Evolutionary conservation across 169 alveolate genomes (phyloP).

Genomic region (Haemoproteus tartakovskyi): DNA sequence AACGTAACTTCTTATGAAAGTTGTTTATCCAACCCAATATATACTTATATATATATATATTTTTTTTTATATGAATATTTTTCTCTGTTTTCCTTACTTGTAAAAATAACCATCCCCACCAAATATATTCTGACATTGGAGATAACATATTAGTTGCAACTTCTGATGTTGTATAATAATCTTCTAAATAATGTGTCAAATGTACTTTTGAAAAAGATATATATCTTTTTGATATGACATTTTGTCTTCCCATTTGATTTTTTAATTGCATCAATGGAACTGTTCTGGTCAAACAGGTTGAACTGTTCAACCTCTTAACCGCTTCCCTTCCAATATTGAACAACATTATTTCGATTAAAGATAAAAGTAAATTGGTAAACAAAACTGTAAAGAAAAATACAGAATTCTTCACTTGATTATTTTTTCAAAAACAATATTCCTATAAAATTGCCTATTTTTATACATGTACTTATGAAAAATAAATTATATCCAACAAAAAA

Average conservation of each 20-base stretch:
- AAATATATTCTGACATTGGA: constrained; percentile 72
- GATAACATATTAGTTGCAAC: constrained; percentile 73
- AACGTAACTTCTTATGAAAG: too few relatives aligned
- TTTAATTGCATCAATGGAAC: too few relatives aligned
- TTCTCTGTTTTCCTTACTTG: constrained; percentile 10
- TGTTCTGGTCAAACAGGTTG: not conserved
- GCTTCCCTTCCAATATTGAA: constrained; percentile 8
- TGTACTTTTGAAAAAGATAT: constrained; percentile 28
- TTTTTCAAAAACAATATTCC: too few relatives aligned
- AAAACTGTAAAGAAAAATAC: too few relatives aligned
- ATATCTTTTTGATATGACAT: constrained; percentile 1
- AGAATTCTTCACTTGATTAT: too few relatives aligned
- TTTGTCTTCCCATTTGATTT: constrained; percentile 4
- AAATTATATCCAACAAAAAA: too few relatives aligned
- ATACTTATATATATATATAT: too few relatives aligned
- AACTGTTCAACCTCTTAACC: constrained; percentile 1
- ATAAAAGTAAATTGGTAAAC: too few relatives aligned
- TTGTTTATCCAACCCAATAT: too few relatives aligned
- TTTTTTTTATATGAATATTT: not conserved
- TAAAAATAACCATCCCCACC: constrained; percentile 71
- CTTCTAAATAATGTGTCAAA: constrained; percentile 69
- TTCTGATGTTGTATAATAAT: constrained; percentile 68
- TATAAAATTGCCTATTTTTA: too few relatives aligned
- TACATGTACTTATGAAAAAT: too few relatives aligned
- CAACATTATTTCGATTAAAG: too few relatives aligned